Base-by-base conservation (phyloP, 441 rosid genomes). In the Macaranga tanarius region DNA sequence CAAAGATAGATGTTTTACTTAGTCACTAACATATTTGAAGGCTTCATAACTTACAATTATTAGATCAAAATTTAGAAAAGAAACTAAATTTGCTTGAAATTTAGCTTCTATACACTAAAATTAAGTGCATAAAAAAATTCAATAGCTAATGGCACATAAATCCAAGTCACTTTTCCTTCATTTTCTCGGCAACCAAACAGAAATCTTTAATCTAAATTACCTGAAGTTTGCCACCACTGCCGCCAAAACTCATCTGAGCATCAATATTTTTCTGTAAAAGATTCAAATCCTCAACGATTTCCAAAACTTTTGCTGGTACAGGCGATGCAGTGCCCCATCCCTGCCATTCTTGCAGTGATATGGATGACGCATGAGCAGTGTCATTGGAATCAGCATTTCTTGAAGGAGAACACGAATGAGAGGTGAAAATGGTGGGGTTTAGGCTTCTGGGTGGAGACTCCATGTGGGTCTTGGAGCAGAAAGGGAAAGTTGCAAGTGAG, bases 221-320 rank as follows among this genome's bases (percentile, higher is more conserved):
- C 92, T 88, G 86, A 59, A 92, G 80, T 80, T 91, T 92, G 70
- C 97, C 99, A 23, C 97, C 92, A 56, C 45, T 81, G 20, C 96
- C 94, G 57, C 97, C 97, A 61, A 95, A 95, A 58, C 75, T 81
- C 84, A 91, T 86, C 50, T 76, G 82, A 70, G 86, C 75, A 78
- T 92, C 91, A 69, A 73, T 73, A 54, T 82, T 81, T 52, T 63
- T 79, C 86, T 91, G 92, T 78, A 91, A 75, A 72, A 85, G 82
- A 79, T 84, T 90, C 88, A 95, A 78, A 75, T 91, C 97, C 20
- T 83, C 77, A 64, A 91, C 78, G 75, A 91, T 80, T 77, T 85
- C 86, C 64, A 81, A 76, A 56, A 92, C 92, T 83, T 86, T 79
- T 7, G 85, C 76, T 1, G 97, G 99, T 20, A 95, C 61, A 0